Base-by-base conservation (phyloP, 2,329 filamentous ascomycete species). In the Claviceps arundinis region DNA sequence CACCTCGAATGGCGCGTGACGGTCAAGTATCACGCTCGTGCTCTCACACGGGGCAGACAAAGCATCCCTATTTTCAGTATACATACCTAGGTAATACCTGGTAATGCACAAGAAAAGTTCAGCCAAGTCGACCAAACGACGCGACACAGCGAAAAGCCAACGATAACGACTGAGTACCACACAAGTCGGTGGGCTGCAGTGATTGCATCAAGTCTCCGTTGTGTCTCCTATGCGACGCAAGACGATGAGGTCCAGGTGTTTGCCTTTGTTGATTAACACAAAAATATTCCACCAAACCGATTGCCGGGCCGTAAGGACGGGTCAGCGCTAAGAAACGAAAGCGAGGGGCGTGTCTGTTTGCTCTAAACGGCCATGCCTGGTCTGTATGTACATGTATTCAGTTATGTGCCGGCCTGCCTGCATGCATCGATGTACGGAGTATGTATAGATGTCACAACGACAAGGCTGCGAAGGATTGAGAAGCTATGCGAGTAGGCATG, bases 261-360 rank as follows among this genome's bases (percentile, higher is more conserved):
- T 42, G 42, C 11, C 30, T 51, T 52, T 45, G 13, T 49, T 41
- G 37, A 45, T 48, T 45, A 49, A 49, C 47, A 48, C 47, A 22
- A 8, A 8, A 34, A 11, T 34, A 34, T 34, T 34, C 30, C 9
- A 34, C 30, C 30, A 34, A 34, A 24, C n/a, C 8, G 34, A 26
- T 38, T 9, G 17, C 24, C 13, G 47, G 47, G 49, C 37, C 52
- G 40, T 34, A 14, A 45, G 5, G 42, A 38, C 22, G 22, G 40
- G 47, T 26, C 40, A 30, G 48, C 50, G 52, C 41, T 11, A 50
- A 42, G 42, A 51, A 47, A 34, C 30, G 37, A 9, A 34, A 44
- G 34, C 13, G 34, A 41, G 7, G 47, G 37, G 41, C 17, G 8
- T 19, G 11, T 11, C 8, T n/a, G n/a, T 40, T 7, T n/a, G n/a